phyloP scores from a whole-genome alignment of 2,329 filamentous ascomycete species.

The Cadophora gregata region DNA sequence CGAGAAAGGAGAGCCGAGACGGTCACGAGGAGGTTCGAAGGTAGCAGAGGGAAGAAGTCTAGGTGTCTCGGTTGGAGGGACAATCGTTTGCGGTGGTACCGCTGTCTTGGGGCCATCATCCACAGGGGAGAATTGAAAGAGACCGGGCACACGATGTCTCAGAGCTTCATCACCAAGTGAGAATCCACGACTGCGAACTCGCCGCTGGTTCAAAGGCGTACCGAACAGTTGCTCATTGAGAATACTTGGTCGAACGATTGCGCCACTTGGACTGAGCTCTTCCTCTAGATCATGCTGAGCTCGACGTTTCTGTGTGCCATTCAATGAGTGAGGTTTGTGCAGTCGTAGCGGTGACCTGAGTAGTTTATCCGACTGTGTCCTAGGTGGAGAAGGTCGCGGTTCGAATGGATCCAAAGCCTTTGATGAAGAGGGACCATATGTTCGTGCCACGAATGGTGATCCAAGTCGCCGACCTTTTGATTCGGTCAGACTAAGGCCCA shows the following conservation, averaged over 20 bases:
- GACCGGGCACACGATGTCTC: conserved; percentile 29
- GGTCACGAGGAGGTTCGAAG: conserved; percentile 44
- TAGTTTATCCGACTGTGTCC: conserved; percentile 27
- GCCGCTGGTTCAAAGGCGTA: conserved; percentile 37
- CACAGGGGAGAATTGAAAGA: conserved; percentile 33
- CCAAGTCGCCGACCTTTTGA: conserved; percentile 33
- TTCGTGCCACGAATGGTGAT: conserved; percentile 56
- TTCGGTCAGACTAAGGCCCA: conserved; percentile 16
- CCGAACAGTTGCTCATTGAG: conserved; percentile 43
- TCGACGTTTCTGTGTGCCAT: conserved; percentile 42
- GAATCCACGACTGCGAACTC: conserved; percentile 44
- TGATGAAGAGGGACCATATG: conserved; percentile 67
- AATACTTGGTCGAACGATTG: conserved; percentile 39
- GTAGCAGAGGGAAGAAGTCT: conserved; percentile 19
- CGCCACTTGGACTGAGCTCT: conserved; percentile 37
- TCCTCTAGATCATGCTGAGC: conserved; percentile 41
- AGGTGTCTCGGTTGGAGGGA: conserved; percentile 7
- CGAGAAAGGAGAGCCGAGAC: conserved; percentile 66
- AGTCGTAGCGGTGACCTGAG: conserved; percentile 43
- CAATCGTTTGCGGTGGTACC: background rate
- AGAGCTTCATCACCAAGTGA: conserved; percentile 43
- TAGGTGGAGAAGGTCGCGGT: conserved; percentile 28
- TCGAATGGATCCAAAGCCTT: conserved; percentile 28
- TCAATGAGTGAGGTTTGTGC: conserved; percentile 34
- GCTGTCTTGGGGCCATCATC: background rate